A percentile compares a stretch with the other conserved stretches of the same genome.
Conservation (phyloP, 2,329 filamentous ascomycete genomes). For the Parascedosporium putredinis region DNA sequence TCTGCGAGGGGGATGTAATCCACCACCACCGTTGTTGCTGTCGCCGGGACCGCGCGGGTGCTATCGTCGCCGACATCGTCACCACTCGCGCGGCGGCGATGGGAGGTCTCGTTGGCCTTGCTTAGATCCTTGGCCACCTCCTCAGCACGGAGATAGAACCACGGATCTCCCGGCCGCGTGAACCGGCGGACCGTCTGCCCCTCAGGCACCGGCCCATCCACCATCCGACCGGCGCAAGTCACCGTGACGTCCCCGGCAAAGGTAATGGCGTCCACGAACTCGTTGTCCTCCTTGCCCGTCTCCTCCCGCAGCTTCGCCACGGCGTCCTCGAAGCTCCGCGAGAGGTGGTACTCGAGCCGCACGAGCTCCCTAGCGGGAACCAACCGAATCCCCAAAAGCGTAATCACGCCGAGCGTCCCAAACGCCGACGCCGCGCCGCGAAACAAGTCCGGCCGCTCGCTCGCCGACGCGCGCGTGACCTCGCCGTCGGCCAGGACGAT, state of each 20-base stretch:
- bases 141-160: constrained; percentile 63
- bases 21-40: no score
- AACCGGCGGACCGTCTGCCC: constrained; percentile 33
- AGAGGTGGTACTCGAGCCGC: constrained; percentile 44
- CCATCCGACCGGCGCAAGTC: constrained; percentile 50
- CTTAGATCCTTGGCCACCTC: constrained; percentile 17
- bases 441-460: constrained; percentile 48
- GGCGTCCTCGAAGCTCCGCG: constrained; percentile 26
- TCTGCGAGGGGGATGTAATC: constrained; percentile 53
- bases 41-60: constrained; percentile 13
- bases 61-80: no score
- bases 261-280: constrained; percentile 63
- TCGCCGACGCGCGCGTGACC: constrained; percentile 41
- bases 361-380: constrained; percentile 45
- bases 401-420: constrained; percentile 57
- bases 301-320: constrained; percentile 33
- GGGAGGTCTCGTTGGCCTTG: not conserved
- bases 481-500: constrained; percentile 54
- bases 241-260: constrained; percentile 45
- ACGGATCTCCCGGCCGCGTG: constrained; percentile 51
- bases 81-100: no score
- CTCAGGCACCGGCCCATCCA: constrained; percentile 29
- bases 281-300: constrained; percentile 28
- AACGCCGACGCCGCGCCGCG: constrained; percentile 54
- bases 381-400: constrained; percentile 50